Evolutionary conservation across 495 filamentous ascomycete genomes (phyloP), one percentile per base, ranked within the genome.

Genomic region (Penicillium fimorum): DNA sequence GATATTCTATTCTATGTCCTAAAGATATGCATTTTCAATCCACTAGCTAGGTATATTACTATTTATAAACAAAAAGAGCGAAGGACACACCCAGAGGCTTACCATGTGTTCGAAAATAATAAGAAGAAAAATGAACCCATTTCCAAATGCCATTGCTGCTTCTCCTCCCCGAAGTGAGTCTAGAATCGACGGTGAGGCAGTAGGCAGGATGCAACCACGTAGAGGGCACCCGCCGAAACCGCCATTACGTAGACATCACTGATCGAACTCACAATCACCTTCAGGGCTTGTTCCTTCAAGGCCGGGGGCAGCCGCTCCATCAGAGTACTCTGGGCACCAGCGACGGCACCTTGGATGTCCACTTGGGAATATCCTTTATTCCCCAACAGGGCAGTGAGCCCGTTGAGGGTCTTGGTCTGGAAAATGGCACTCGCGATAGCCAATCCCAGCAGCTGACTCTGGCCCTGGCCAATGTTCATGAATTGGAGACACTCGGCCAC

Each of bases 391-490:
- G 30, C 11, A 33, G 30, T 33, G 11, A 33, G 30, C 9, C 30
- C 30, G 30, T 11, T 33, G 30, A 33, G 30, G 30, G 30, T 33
- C 30, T 12, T 29, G 1, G 32, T 33, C 3, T 38, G 24, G 11
- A 52, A 43, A 37, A 27, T 27, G 35, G 35, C 35, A 17, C 22
- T 29, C 27, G 35, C 42, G 3, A 44, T 44, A 7, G 42, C 42
- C 42, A 44, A 18, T 45, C 46, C 32, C 10, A 30, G 17, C 30
- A 24, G 46, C 6, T 44, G 42, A 25, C 42, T 44, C 42, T 44
- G 42, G 20, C 42, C 42, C 17, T 44, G 42, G 42, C 42, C 42
- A 8, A 44, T 44, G 10, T 44, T 44, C 42, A 44, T 44, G 42
- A 44, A 44, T 10, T 44, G 42, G 24, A 44, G 20, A 3, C 42